These are phyloP conservation scores for Exsudoporus frostii DNA, from an alignment of 768 basidiomycete genomes.

Conservation along the genomic window DNA sequence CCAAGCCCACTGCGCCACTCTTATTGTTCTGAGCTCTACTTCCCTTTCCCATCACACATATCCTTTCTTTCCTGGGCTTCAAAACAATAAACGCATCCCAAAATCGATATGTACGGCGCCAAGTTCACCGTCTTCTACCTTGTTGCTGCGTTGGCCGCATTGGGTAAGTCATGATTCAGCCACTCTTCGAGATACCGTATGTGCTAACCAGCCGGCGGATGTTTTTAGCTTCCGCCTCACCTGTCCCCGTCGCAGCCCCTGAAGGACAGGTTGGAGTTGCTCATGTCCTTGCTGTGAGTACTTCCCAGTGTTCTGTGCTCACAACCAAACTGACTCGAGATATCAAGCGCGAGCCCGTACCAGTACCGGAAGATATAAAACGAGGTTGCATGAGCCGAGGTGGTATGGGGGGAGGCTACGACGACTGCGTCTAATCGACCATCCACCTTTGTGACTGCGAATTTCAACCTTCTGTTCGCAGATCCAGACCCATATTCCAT, in stretches of 20 bases:
- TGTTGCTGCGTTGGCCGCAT: conserved; percentile 24
- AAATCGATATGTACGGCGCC: conserved; percentile 26
- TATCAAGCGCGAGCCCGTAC: conserved; percentile 7
- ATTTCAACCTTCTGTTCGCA: too few relatives aligned
- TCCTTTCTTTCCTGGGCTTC: not conserved
- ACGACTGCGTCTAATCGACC: conserved; percentile 11
- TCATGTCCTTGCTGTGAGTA: conserved; percentile 20
- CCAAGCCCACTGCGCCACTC: conserved; percentile 16
- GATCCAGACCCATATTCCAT: not conserved
- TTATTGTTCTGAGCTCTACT: conserved; percentile 30
- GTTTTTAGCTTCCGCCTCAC: conserved; percentile 26
- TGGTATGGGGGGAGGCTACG: too few relatives aligned
- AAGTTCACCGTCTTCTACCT: conserved; percentile 30
- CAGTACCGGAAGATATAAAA: conserved; percentile 9
- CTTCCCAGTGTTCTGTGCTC: rapidly evolving
- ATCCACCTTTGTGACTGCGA: not conserved
- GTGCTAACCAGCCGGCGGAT: too few relatives aligned
- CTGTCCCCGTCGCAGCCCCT: conserved; percentile 19
- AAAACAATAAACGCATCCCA: conserved; percentile 30
- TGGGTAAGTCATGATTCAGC: conserved; percentile 19
- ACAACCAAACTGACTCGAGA: not conserved
- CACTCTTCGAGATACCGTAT: not conserved
- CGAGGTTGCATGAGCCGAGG: too few relatives aligned
- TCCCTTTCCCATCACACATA: conserved; percentile 1
- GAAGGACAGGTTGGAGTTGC: not conserved